Percentiles rank a stretch among this genome's conserved stretches.
These are phyloP conservation scores for Globisporangium perplexum DNA, from an alignment of 352 stramenopile genomes.

Conservation along the genomic window DNA sequence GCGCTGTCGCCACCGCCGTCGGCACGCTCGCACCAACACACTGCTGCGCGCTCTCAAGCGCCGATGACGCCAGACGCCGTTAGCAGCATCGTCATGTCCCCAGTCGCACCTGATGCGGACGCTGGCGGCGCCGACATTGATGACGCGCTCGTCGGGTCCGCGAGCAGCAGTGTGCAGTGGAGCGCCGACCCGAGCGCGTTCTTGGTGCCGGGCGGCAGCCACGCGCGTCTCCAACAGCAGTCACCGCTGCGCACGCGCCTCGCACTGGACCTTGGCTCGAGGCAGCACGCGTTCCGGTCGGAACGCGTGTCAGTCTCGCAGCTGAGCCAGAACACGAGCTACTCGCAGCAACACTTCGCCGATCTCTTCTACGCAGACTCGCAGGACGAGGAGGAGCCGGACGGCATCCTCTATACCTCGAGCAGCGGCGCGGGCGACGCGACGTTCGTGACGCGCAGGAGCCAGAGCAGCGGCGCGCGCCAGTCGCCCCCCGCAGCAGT, in stretches of 20 bases:
- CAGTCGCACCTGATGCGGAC: too few species aligned
- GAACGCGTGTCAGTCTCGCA: constrained; percentile 14
- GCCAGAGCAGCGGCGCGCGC: too few species aligned
- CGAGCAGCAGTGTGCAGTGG: constrained; percentile 29
- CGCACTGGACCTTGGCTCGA: constrained; percentile 24
- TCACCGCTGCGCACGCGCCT: constrained; percentile 17
- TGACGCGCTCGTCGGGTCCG: constrained; percentile 2
- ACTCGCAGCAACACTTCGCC: constrained; percentile 26
- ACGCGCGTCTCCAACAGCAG: not conserved
- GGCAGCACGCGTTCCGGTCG: constrained; percentile 3
- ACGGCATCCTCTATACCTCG: not conserved
- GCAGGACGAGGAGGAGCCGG: constrained; percentile 32
- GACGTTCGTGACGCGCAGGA: not conserved
- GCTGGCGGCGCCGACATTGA: constrained; percentile 1
- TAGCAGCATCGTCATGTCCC: too few species aligned
- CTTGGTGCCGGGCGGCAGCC: constrained; percentile 5
- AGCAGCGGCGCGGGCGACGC: not conserved
- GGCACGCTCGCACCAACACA: too few species aligned
- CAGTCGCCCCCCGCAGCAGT: too few species aligned
- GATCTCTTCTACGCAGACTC: constrained; percentile 51
- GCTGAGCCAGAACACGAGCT: constrained; percentile 13
- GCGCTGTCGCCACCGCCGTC: constrained; percentile 9
- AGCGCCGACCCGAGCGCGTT: constrained; percentile 62
- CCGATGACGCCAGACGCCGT: too few species aligned
- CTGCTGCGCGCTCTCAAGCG: too few species aligned